These are phyloP conservation scores for Ramicandelaber brevisporus DNA, from an alignment of 192 early-diverging fungal genomes.

Conservation along the genomic window DNA sequence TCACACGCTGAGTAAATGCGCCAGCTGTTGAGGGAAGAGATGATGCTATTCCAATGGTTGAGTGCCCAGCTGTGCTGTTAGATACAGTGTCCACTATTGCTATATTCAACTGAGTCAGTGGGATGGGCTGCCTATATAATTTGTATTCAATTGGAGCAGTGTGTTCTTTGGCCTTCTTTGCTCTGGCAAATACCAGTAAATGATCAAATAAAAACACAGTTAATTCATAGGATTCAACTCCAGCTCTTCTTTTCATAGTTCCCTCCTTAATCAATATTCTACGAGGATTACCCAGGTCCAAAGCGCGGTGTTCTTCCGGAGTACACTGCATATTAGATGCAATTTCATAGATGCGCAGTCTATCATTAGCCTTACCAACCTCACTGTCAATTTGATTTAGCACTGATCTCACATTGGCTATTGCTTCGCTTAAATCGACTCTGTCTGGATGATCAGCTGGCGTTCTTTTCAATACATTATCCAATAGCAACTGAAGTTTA, in stretches of 20 bases:
- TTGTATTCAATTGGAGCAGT: conserved; percentile 24
- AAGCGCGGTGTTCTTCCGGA: conserved; percentile 24
- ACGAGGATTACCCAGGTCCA: conserved; percentile 42
- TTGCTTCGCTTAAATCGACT: conserved; percentile 35
- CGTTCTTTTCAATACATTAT: conserved; percentile 56
- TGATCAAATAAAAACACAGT: conserved; percentile 74
- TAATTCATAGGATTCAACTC: conserved; percentile 36
- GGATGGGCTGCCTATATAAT: conserved; percentile 43
- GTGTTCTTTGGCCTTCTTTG: conserved; percentile 27
- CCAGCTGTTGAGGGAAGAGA: no score
- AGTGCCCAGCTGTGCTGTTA: no score
- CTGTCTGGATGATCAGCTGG: conserved; percentile 57
- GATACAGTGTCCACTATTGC: no score
- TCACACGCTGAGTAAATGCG: no score
- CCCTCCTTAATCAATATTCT: conserved; percentile 58
- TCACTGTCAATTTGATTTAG: conserved; percentile 59
- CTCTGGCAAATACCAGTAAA: conserved; percentile 44
- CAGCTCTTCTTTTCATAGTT: conserved; percentile 37
- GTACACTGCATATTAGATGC: conserved; percentile 38
- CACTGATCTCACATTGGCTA: conserved; percentile 41
- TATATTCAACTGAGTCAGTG: no score
- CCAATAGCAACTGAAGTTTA: conserved; percentile 58
- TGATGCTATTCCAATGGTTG: no score
- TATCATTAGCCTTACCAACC: conserved; percentile 71
- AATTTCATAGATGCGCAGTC: conserved; percentile 49